phyloP scores from a whole-genome alignment of 2,329 filamentous ascomycete genomes.

The Fusarium virguliforme region DNA sequence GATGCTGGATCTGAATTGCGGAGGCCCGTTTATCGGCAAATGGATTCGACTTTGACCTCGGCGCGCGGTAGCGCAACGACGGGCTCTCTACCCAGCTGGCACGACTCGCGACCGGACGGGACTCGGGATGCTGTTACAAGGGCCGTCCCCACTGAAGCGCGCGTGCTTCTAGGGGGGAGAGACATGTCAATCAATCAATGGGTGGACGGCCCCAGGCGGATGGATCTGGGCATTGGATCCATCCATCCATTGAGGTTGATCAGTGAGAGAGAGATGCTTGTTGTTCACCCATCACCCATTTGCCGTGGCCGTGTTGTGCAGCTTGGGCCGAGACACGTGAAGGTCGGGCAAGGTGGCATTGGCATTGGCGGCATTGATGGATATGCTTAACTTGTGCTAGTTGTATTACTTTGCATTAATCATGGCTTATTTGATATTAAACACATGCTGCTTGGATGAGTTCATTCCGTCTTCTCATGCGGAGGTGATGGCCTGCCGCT shows the following conservation, averaged over 20 bases:
- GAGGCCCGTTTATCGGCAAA: slow-evolving; percentile 45
- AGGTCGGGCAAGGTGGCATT: neutral
- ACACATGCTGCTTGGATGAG: neutral
- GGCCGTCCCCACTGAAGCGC: slow-evolving; percentile 37
- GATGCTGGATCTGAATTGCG: slow-evolving; percentile 37
- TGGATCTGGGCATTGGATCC: neutral
- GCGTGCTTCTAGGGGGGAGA: slow-evolving; percentile 23
- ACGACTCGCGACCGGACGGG: slow-evolving; percentile 15
- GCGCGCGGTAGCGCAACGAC: slow-evolving; percentile 22
- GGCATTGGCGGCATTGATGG: neutral
- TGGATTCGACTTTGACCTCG: slow-evolving; percentile 37
- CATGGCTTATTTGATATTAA: slow-evolving; percentile 12
- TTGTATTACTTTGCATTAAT: neutral
- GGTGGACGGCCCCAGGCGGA: neutral
- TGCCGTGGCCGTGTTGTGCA: slow-evolving; percentile 2
- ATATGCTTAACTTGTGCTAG: slow-evolving; percentile 1
- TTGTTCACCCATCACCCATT: neutral
- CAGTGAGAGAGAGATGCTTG: neutral
- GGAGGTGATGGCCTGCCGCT: neutral
- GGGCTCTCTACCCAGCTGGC: neutral
- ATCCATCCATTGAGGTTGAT: neutral
- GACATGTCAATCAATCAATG: slow-evolving; percentile 1
- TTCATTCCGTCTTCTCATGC: slow-evolving; percentile 7
- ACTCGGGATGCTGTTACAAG: slow-evolving; percentile 37
- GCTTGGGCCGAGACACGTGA: slow-evolving; percentile 36